Evolutionary conservation across 345 rosid genomes (phyloP), one percentile per base, ranked within the genome.

Genomic region (Cardiospermum halicacabum): DNA sequence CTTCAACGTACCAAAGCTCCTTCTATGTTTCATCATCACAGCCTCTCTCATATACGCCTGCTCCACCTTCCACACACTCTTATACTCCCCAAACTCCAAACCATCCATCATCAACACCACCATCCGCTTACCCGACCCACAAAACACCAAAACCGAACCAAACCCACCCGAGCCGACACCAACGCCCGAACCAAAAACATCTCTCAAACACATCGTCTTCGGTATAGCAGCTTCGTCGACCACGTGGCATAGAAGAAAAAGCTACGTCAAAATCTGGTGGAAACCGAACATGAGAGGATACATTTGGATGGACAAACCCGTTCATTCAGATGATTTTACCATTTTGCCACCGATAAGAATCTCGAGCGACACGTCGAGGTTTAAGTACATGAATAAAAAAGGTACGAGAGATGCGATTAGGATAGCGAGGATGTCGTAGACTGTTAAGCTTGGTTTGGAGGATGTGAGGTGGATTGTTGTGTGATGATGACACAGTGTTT

Each of bases 391-490:
- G 3, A 75, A 84, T 65, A 53, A 48, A 0, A 69, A 65, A 1
- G 96, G 95, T 0, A 68, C 81, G 56, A 68, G 81, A 7, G 85
- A 94, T 3, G 96, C 85, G 13, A 73, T 91, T 15, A 74, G 97
- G 61, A 77, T 91, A 28, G 81, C 96, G 0, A 60, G 96, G 27
- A 77, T 89, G 3, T 81, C 95, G 1, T 92, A 92, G 66, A 85
- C 86, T 2, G 63, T 87, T 37, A 77, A 82, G 71, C 71, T 77
- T 1, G 77, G 80, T 1, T 53, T 81, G 63, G 68, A 77, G 67
- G 69, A 71, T 5, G 83, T 82, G 75, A 73, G 96, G 65, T 89
- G 96, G 95, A 78, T 92, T 22, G 98, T 89, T 89, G 95, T 95
- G 96, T 36, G 98, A 89, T 18, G 96, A 89, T 55, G 95, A 92